These are phyloP conservation scores for Boletus reticuloceps DNA, from an alignment of 768 basidiomycete genomes.

Conservation along the genomic window DNA sequence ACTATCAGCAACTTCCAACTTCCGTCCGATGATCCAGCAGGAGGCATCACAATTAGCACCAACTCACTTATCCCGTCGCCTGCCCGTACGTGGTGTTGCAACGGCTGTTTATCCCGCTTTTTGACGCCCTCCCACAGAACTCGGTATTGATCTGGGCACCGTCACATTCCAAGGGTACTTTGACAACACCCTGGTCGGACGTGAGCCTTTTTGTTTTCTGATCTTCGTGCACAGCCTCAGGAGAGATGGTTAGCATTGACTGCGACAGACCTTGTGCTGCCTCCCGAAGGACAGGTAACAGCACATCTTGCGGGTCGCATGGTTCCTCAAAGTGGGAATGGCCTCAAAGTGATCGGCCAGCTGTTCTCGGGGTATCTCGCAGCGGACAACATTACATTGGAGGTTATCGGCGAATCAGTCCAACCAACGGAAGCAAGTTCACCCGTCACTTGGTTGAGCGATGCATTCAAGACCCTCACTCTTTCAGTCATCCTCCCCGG, in stretches of 20 bases:
- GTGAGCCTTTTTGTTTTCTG: slow-evolving; percentile 37
- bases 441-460: slow-evolving; percentile 60
- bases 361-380: slow-evolving; percentile 68
- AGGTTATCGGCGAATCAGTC: slow-evolving; percentile 57
- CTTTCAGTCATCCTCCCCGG: slow-evolving; percentile 63
- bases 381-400: slow-evolving; percentile 60
- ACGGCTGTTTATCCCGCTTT: background rate
- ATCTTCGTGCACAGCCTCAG: background rate
- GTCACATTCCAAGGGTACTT: slow-evolving; percentile 64
- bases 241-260: slow-evolving; percentile 44
- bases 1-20: slow-evolving; percentile 70
- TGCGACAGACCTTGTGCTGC: slow-evolving; percentile 48
- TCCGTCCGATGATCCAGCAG: slow-evolving; percentile 63
- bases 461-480: slow-evolving; percentile 66
- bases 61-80: slow-evolving; percentile 64
- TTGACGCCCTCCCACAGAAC: slow-evolving; percentile 40
- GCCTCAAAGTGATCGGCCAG: slow-evolving; percentile 50
- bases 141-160: slow-evolving; percentile 68
- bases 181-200: slow-evolving; percentile 53
- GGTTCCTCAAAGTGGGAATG: slow-evolving; percentile 55
- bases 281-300: slow-evolving; percentile 44
- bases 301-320: slow-evolving; percentile 64
- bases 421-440: slow-evolving; percentile 51
- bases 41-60: slow-evolving; percentile 69
- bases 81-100: slow-evolving; percentile 48